These are phyloP conservation scores for Vitis vinifera DNA, from an alignment of 164 flowering plant species.

Conservation along the genomic window DNA sequence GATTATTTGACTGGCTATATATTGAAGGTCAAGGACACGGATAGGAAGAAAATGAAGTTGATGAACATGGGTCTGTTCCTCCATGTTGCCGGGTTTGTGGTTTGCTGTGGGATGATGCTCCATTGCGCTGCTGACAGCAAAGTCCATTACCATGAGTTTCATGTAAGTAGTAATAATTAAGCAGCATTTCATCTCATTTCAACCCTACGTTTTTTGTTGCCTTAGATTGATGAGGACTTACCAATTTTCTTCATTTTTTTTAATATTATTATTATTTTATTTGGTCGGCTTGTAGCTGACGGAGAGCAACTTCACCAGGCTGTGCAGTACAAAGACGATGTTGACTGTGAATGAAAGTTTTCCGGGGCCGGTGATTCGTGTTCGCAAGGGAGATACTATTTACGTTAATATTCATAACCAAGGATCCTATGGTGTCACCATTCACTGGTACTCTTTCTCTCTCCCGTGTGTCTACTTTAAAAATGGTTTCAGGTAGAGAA, in stretches of 20 bases:
- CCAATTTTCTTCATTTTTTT: neutral
- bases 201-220: neutral
- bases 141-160: neutral
- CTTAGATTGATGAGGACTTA: neutral
- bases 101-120: no score
- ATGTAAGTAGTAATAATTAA: neutral
- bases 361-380: slow-evolving; percentile 12
- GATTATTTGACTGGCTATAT: no score
- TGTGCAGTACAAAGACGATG: slow-evolving; percentile 4
- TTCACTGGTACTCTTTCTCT: neutral
- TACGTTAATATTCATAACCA: neutral
- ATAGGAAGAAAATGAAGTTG: no score
- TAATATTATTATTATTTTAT: neutral
- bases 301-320: neutral
- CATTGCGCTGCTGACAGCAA: neutral
- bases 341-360: slow-evolving; percentile 8
- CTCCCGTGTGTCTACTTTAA: no score
- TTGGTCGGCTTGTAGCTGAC: slow-evolving; percentile 1
- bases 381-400: slow-evolving; percentile 5
- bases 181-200: neutral
- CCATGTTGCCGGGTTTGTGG: no score
- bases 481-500: no score
- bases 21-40: no score
- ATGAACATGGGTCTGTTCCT: no score
- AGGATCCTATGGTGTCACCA: neutral